A percentile compares a stretch with the other conserved stretches of the same genome.
phyloP scores from a whole-genome alignment of 768 basidiomycete genomes.

The Panellus pusillus region DNA sequence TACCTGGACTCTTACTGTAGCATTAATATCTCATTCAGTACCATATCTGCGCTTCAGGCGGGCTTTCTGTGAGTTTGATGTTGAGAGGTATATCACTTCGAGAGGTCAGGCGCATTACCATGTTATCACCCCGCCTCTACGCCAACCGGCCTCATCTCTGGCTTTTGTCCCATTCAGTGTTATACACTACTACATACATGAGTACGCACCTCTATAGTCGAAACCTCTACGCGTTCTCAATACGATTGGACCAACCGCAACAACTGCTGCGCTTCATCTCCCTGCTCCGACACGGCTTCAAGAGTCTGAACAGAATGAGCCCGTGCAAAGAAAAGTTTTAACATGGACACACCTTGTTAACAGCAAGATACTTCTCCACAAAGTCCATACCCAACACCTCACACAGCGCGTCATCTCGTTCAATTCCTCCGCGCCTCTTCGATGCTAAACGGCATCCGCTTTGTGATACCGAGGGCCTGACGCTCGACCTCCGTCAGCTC shows the following conservation, averaged over 20 bases:
- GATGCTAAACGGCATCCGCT: conserved; percentile 35
- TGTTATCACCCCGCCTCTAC: too few species aligned
- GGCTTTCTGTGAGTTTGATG: too few species aligned
- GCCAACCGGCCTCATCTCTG: too few species aligned
- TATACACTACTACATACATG: too few species aligned
- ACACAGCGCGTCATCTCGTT: conserved; percentile 28
- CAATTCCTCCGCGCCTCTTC: conserved; percentile 34
- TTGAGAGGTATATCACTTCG: too few species aligned
- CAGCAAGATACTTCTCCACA: conserved; percentile 35
- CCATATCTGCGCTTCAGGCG: too few species aligned
- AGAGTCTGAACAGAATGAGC: conserved; percentile 21
- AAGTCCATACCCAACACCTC: conserved; percentile 35
- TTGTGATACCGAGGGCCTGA: conserved; percentile 31
- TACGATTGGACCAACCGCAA: conserved; percentile 27
- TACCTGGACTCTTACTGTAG: too few species aligned
- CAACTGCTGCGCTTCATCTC: conserved; percentile 12
- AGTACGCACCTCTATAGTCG: too few species aligned
- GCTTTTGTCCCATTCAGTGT: too few species aligned
- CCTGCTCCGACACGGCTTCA: conserved; percentile 13
- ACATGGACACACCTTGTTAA: conserved; percentile 38
- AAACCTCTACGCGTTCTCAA: background rate
- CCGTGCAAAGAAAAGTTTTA: background rate
- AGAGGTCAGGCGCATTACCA: too few species aligned
- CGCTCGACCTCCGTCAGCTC: conserved; percentile 36
- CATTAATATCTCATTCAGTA: too few species aligned